Percentiles rank a stretch among this genome's conserved stretches.
These are phyloP conservation scores for Trichoderma pleuroti DNA, from an alignment of 2,329 filamentous ascomycete species.

Conservation along the genomic window DNA sequence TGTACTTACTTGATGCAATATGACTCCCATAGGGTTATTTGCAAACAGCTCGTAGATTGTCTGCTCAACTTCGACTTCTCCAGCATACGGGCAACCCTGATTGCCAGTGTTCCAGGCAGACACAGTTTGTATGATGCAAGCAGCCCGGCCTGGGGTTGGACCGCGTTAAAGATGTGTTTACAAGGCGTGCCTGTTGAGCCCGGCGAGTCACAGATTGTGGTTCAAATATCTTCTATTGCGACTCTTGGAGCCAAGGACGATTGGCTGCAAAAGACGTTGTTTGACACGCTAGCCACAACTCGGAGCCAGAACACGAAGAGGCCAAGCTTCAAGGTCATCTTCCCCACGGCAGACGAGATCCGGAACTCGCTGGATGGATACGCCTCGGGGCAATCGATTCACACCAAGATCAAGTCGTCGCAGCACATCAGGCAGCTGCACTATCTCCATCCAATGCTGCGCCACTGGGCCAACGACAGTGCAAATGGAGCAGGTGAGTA, in stretches of 20 bases:
- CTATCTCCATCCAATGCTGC: slow-evolving; percentile 67
- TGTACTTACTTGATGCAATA: slow-evolving; percentile 71
- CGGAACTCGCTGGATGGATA: slow-evolving; percentile 75
- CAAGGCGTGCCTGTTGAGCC: slow-evolving; percentile 46
- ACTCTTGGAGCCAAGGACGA: slow-evolving; percentile 67
- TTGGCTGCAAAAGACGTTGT: slow-evolving; percentile 68
- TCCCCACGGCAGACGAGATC: slow-evolving; percentile 77
- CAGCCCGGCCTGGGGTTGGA: slow-evolving; percentile 74
- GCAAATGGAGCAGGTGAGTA: slow-evolving; percentile 32
- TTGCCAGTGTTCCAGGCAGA: slow-evolving; percentile 75
- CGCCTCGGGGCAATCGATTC: slow-evolving; percentile 71
- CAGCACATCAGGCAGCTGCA: slow-evolving; percentile 70
- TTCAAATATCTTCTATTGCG: slow-evolving; percentile 77
- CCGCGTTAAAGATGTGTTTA: slow-evolving; percentile 60
- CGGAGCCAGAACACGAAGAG: slow-evolving; percentile 26
- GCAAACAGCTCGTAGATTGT: slow-evolving; percentile 52
- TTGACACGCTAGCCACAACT: slow-evolving; percentile 44
- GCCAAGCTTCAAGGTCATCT: slow-evolving; percentile 67
- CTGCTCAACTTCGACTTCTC: slow-evolving; percentile 67
- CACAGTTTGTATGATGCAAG: slow-evolving; percentile 48
- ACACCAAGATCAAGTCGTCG: slow-evolving; percentile 69
- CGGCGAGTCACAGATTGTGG: slow-evolving; percentile 48
- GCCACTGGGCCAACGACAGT: slow-evolving; percentile 70
- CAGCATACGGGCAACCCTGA: slow-evolving; percentile 62
- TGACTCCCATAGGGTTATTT: slow-evolving; percentile 53